Conservation (phyloP, 495 filamentous ascomycete genomes). For the Xylaria scruposa region DNA sequence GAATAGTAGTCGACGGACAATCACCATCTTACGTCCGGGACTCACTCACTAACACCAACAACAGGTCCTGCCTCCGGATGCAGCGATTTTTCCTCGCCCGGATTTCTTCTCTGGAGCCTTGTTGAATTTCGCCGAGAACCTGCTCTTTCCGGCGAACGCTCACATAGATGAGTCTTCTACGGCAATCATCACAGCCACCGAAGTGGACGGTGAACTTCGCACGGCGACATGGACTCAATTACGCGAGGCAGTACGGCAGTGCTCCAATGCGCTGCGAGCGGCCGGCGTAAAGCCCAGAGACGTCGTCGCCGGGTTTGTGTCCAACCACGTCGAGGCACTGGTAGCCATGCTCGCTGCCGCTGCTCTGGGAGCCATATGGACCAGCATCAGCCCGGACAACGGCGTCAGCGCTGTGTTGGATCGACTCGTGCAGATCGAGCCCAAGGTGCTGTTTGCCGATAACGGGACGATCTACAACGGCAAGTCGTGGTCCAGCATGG, state of each 20-base stretch:
- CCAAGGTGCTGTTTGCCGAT: slow-evolving; percentile 81
- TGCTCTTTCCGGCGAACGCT: slow-evolving; percentile 72
- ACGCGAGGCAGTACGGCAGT: slow-evolving; percentile 74
- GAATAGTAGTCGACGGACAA: slow-evolving; percentile 28
- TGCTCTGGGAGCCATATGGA: slow-evolving; percentile 87
- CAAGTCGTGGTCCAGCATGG: slow-evolving; percentile 73
- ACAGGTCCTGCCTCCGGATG: slow-evolving; percentile 71
- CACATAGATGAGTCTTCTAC: slow-evolving; percentile 60
- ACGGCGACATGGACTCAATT: slow-evolving; percentile 81
- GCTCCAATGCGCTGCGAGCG: slow-evolving; percentile 71
- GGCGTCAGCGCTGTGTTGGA: slow-evolving; percentile 78
- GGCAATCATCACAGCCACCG: slow-evolving; percentile 78
- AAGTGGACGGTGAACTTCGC: slow-evolving; percentile 64
- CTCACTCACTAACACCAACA: slow-evolving; percentile 22
- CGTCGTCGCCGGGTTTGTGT: slow-evolving; percentile 81
- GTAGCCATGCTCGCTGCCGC: slow-evolving; percentile 86
- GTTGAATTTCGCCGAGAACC: slow-evolving; percentile 92
- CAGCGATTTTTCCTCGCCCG: slow-evolving; percentile 83
- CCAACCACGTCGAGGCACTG: slow-evolving; percentile 80
- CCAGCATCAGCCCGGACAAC: slow-evolving; percentile 83
- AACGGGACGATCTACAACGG: slow-evolving; percentile 89
- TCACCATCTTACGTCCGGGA: slow-evolving; percentile 6
- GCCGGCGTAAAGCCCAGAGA: slow-evolving; percentile 72
- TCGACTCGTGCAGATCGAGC: slow-evolving; percentile 80
- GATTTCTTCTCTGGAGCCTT: slow-evolving; percentile 79